Percentiles rank a stretch among this genome's conserved stretches.
Evolutionary conservation across 345 rosid species (phyloP).

Genomic region (Ceriops tagal): DNA sequence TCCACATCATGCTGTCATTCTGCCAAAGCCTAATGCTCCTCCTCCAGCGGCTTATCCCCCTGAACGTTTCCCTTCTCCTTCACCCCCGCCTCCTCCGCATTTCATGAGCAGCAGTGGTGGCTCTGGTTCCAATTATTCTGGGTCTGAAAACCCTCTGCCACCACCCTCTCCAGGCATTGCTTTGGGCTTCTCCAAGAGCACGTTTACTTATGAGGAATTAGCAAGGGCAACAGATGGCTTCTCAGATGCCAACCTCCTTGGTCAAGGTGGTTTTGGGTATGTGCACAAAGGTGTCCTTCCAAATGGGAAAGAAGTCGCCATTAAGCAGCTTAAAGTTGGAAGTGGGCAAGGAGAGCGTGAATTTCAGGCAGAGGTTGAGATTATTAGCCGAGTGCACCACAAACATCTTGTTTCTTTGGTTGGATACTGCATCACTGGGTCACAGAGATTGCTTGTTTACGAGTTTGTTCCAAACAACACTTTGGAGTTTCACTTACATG

Average conservation of each 20-base stretch:
- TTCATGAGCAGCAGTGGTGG: conserved; percentile 58
- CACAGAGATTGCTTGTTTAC: conserved; percentile 28
- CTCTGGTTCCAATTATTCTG: conserved; percentile 60
- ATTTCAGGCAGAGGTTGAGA: conserved; percentile 30
- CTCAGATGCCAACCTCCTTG: conserved; percentile 30
- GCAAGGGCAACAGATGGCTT: conserved; percentile 30
- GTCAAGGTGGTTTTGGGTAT: conserved; percentile 33
- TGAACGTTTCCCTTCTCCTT: conserved; percentile 15
- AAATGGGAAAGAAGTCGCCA: conserved; percentile 27
- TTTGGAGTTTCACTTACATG: conserved; percentile 33
- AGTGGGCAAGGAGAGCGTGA: conserved; percentile 34
- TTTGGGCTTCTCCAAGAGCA: conserved; percentile 62
- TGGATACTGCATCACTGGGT: conserved; percentile 32
- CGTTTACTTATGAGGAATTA: conserved; percentile 24
- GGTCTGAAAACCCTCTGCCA: conserved; percentile 47
- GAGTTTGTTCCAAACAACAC: conserved; percentile 31
- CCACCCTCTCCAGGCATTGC: conserved; percentile 58
- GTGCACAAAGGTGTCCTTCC: conserved; percentile 33
- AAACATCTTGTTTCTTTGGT: conserved; percentile 33
- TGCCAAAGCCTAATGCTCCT: conserved; percentile 19
- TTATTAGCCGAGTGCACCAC: conserved; percentile 31
- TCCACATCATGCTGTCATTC: conserved; percentile 27
- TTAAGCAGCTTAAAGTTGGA: conserved; percentile 28
- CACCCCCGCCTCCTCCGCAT: conserved; percentile 24
- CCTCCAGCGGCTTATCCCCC: conserved; percentile 18